Conservation (phyloP, 106 monocot genomes). For the Xerophyta viscosa region DNA sequence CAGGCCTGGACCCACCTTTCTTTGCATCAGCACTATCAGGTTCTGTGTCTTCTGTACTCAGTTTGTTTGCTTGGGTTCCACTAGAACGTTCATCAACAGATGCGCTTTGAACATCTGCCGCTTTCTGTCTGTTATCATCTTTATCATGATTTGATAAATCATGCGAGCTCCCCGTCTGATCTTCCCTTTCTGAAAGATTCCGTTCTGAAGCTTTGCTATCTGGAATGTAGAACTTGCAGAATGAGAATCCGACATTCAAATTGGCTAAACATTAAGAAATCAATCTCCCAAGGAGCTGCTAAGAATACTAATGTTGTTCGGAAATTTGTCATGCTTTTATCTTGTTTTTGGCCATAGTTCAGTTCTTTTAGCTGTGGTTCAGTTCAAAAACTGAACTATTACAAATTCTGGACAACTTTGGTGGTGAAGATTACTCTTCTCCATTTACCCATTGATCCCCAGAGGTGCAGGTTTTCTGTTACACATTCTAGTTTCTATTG, state of each 20-base stretch:
- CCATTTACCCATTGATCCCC: too few species aligned
- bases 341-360: too few species aligned
- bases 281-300: too few species aligned
- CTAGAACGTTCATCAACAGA: constrained; percentile 37
- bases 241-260: neutral
- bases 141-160: constrained; percentile 29
- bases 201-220: constrained; percentile 33
- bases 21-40: constrained; percentile 34
- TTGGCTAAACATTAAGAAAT: neutral
- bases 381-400: too few species aligned
- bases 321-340: too few species aligned
- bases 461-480: too few species aligned
- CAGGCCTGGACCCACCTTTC: constrained; percentile 44
- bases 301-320: too few species aligned
- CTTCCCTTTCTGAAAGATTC: constrained; percentile 35
- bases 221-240: constrained; percentile 8
- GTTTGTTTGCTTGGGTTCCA: constrained; percentile 32
- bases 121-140: constrained; percentile 20
- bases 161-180: constrained; percentile 24
- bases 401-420: too few species aligned
- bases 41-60: constrained; percentile 22
- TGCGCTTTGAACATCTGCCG: constrained; percentile 17
- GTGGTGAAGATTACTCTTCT: too few species aligned
- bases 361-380: too few species aligned
- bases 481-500: too few species aligned